Evolutionary conservation across 2,329 filamentous ascomycete genomes (phyloP).

Genomic region (Botrytis aclada): DNA sequence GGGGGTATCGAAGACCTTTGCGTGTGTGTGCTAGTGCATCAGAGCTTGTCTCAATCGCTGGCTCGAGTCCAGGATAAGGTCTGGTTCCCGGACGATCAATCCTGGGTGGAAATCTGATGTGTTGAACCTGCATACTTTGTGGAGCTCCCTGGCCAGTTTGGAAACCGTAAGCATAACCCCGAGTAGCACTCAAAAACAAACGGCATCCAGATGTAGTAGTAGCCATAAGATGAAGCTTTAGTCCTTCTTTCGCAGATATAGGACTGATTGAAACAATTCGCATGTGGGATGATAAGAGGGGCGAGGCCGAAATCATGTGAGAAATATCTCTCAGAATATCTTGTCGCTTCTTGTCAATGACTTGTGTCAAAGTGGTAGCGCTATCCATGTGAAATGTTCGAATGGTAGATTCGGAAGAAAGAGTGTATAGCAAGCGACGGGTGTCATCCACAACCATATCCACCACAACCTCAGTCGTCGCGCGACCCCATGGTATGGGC

Average conservation of each 20-base stretch:
- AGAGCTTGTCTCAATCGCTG: slow-evolving; percentile 42
- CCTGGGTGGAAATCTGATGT: slow-evolving; percentile 86
- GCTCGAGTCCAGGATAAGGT: slow-evolving; percentile 28
- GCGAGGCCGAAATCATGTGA: slow-evolving; percentile 77
- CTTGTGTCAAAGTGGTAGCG: slow-evolving; percentile 56
- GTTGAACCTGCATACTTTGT: slow-evolving; percentile 96
- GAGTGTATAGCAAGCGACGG: slow-evolving; percentile 82
- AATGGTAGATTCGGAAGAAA: slow-evolving; percentile 85
- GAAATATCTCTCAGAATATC: slow-evolving; percentile 69
- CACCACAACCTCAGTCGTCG: slow-evolving; percentile 61
- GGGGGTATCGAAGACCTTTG: slow-evolving; percentile 64
- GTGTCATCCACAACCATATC: slow-evolving; percentile 88
- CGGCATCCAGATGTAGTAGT: slow-evolving; percentile 87
- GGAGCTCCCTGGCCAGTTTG: slow-evolving; percentile 64
- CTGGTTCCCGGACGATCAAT: slow-evolving; percentile 32
- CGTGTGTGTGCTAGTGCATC: slow-evolving; percentile 49
- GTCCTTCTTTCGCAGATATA: slow-evolving; percentile 74
- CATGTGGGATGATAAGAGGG: slow-evolving; percentile 66
- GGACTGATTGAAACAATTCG: slow-evolving; percentile 81
- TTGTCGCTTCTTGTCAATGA: slow-evolving; percentile 61
- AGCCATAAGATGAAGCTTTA: slow-evolving; percentile 83
- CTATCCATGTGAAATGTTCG: slow-evolving; percentile 84
- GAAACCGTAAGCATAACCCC: slow-evolving; percentile 60
- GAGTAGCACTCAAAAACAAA: slow-evolving; percentile 87
- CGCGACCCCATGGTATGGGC: slow-evolving; percentile 47